These are phyloP conservation scores for Scleromitrula shiraiana DNA, from an alignment of 2,329 filamentous ascomycete genomes.

Conservation along the genomic window DNA sequence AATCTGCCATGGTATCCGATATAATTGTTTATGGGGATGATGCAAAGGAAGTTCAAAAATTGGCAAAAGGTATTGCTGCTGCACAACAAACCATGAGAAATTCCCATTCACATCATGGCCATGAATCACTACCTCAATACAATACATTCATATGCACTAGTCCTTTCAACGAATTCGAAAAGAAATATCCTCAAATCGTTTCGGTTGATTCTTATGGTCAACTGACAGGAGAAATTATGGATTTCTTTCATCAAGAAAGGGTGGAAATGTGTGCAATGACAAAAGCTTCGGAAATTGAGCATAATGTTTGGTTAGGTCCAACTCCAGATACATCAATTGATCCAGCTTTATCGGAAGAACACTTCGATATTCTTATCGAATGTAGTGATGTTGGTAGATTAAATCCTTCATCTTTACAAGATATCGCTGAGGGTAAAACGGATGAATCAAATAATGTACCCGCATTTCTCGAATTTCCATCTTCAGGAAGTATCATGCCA, in stretches of 20 bases:
- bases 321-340: constrained; percentile 59
- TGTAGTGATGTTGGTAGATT: constrained; percentile 78
- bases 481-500: constrained; percentile 84
- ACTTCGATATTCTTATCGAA: constrained; percentile 81
- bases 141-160: constrained; percentile 73
- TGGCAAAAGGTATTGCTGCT: constrained; percentile 60
- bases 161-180: constrained; percentile 64
- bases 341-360: constrained; percentile 36
- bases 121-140: constrained; percentile 55
- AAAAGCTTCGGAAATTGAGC: constrained; percentile 75
- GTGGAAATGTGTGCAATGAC: constrained; percentile 94
- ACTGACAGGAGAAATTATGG: constrained; percentile 69
- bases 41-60: constrained; percentile 48
- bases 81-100: constrained; percentile 72
- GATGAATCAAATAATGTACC: constrained; percentile 35
- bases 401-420: constrained; percentile 57
- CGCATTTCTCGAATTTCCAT: constrained; percentile 68
- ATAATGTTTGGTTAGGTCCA: constrained; percentile 85
- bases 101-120: constrained; percentile 48
- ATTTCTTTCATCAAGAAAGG: constrained; percentile 85
- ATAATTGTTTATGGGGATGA: constrained; percentile 87
- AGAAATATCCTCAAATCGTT: constrained; percentile 60
- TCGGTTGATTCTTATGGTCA: constrained; percentile 64
- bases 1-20: constrained; percentile 80
- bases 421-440: constrained; percentile 46